Percentiles rank a stretch among this genome's conserved stretches.
Conservation (phyloP, 2,329 filamentous ascomycete genomes). For the Diaporthe amygdali region DNA sequence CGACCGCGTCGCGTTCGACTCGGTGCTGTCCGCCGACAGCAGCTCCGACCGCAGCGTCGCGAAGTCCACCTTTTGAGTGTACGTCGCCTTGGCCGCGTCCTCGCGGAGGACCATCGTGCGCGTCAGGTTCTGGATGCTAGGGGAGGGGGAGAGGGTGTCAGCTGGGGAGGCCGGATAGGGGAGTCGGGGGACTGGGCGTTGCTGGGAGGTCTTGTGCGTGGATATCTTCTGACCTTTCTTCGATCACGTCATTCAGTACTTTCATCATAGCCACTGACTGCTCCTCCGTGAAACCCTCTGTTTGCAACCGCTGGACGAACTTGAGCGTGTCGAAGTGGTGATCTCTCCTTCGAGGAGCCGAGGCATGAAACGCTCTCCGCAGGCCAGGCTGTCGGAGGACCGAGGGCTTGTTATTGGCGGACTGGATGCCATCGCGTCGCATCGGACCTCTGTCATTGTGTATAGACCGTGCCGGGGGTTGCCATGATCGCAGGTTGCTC, state of each 20-base stretch:
- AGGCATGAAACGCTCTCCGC: constrained; percentile 70
- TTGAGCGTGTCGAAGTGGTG: constrained; percentile 99
- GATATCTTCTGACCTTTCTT: constrained; percentile 70
- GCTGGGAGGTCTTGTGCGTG: background rate
- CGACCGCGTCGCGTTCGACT: constrained; percentile 84
- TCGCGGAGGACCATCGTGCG: constrained; percentile 98
- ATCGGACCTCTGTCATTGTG: constrained; percentile 22
- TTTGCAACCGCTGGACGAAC: constrained; percentile 88
- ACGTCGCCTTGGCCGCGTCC: constrained; percentile 82
- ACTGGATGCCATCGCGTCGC: background rate
- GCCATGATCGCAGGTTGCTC: constrained; percentile 22
- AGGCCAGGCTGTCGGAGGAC: constrained; percentile 36
- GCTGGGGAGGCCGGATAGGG: background rate
- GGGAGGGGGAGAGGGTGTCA: background rate
- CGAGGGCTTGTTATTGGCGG: constrained; percentile 21
- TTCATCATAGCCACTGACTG: constrained; percentile 99
- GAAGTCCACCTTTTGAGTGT: constrained; percentile 94
- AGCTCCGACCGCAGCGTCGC: constrained; percentile 95
- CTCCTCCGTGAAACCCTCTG: constrained; percentile 93
- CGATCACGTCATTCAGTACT: constrained; percentile 93
- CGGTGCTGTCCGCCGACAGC: constrained; percentile 87
- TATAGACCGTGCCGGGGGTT: constrained; percentile 32
- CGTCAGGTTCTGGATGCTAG: constrained; percentile 92
- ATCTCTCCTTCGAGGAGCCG: constrained; percentile 67
- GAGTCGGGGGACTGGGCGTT: background rate